These are phyloP conservation scores for Salvia rosmarinus DNA, from an alignment of 257 asterid species.

Conservation along the genomic window DNA sequence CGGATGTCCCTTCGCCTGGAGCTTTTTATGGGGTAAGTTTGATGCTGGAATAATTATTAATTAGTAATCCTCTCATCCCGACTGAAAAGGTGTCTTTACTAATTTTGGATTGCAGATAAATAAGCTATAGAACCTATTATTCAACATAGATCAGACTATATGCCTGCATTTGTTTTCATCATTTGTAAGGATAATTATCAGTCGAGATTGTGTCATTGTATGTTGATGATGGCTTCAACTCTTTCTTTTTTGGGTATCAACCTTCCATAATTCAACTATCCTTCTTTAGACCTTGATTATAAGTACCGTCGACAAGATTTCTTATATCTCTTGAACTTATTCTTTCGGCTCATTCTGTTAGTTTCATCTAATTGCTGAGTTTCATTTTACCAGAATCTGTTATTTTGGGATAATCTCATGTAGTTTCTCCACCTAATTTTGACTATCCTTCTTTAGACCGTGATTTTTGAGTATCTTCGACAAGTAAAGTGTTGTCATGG, in stretches of 20 bases:
- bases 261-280: neutral
- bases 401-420: neutral
- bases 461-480: neutral
- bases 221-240: neutral
- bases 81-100: neutral
- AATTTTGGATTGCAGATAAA: neutral
- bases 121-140: too few species aligned
- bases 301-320: neutral
- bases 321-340: too few species aligned
- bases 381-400: too few species aligned
- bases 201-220: neutral
- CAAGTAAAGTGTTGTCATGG: neutral
- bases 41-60: neutral
- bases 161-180: neutral
- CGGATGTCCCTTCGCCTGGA: slow-evolving; percentile 64
- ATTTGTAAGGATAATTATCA: neutral
- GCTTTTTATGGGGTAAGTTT: slow-evolving; percentile 78
- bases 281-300: too few species aligned
- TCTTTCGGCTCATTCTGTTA: too few species aligned
- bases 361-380: too few species aligned
- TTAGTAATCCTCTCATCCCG: neutral
- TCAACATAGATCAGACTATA: too few species aligned
- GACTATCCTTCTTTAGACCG: neutral
- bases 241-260: neutral
- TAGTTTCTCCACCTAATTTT: neutral